phyloP scores from a whole-genome alignment of 768 basidiomycete genomes.

The Russula compacta region DNA sequence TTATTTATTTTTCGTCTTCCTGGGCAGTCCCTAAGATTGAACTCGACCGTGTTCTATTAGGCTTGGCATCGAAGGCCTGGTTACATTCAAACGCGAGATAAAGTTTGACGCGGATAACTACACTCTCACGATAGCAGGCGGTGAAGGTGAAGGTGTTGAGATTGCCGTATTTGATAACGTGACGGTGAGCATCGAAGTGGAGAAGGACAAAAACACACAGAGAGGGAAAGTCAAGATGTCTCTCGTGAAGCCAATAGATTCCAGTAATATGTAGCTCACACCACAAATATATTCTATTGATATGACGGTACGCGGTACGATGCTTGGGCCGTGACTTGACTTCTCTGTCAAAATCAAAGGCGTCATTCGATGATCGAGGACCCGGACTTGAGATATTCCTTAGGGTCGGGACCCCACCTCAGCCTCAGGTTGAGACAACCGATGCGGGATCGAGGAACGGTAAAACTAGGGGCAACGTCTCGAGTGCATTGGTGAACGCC shows the following conservation, averaged over 20 bases:
- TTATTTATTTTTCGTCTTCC: neutral
- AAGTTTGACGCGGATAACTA: constrained; percentile 91
- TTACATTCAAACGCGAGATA: constrained; percentile 87
- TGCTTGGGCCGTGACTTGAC: too few species aligned
- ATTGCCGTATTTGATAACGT: constrained; percentile 94
- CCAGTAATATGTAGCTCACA: constrained; percentile 30
- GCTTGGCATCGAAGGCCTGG: constrained; percentile 87
- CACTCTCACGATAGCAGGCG: constrained; percentile 53
- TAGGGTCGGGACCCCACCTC: too few species aligned
- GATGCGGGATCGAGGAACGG: too few species aligned
- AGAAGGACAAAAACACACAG: constrained; percentile 92
- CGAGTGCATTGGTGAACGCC: too few species aligned
- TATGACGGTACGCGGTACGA: too few species aligned
- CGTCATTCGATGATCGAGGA: too few species aligned
- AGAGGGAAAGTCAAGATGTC: constrained; percentile 84
- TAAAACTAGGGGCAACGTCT: too few species aligned
- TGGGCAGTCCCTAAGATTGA: neutral
- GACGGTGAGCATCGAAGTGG: constrained; percentile 79
- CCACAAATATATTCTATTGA: neutral
- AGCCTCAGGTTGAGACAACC: too few species aligned
- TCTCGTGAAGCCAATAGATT: constrained; percentile 58
- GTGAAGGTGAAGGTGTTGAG: constrained; percentile 35
- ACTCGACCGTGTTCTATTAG: constrained; percentile 32
- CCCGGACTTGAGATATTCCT: too few species aligned
- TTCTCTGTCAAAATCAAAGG: neutral